Evolutionary conservation across 805 yeast genomes (phyloP).

Genomic region (Ogataea allantospora): DNA sequence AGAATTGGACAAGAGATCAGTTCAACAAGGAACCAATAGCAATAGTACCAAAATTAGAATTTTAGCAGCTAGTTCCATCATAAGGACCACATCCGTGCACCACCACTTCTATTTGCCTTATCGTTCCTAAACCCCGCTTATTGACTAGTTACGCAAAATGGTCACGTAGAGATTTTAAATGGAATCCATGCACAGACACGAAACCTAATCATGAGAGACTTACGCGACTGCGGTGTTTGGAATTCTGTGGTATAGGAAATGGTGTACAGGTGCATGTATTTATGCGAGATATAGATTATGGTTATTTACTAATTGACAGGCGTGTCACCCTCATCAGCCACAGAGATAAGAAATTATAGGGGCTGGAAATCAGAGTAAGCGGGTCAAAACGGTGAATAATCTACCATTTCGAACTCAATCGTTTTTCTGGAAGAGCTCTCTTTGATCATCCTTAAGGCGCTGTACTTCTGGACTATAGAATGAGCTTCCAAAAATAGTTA

Average conservation of each 20-base stretch:
- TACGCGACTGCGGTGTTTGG: conserved; percentile 1
- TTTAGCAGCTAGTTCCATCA: too few species aligned
- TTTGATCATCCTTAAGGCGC: too few species aligned
- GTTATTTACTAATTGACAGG: conserved; percentile 4
- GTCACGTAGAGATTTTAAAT: conserved; percentile 6
- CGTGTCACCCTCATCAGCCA: conserved; percentile 4
- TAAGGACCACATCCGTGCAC: conserved; percentile 7
- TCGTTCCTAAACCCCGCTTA: conserved; percentile 9
- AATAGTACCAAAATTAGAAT: too few species aligned
- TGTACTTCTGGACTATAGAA: too few species aligned
- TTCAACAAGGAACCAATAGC: too few species aligned
- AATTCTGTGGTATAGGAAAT: neutral
- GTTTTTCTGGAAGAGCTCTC: too few species aligned
- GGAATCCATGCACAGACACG: too few species aligned
- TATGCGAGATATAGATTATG: neutral
- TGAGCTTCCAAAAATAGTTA: neutral
- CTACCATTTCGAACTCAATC: neutral
- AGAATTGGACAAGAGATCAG: too few species aligned
- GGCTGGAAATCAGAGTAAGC: neutral
- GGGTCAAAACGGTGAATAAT: neutral
- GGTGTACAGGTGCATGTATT: conserved; percentile 7
- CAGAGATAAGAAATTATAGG: conserved; percentile 4
- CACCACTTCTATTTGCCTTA: conserved; percentile 3
- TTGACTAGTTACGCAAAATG: neutral
- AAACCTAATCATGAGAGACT: too few species aligned